A percentile compares a stretch with the other conserved stretches of the same genome.
Conservation (phyloP, 176 grass and related monocot species). For the Avena insularis region DNA sequence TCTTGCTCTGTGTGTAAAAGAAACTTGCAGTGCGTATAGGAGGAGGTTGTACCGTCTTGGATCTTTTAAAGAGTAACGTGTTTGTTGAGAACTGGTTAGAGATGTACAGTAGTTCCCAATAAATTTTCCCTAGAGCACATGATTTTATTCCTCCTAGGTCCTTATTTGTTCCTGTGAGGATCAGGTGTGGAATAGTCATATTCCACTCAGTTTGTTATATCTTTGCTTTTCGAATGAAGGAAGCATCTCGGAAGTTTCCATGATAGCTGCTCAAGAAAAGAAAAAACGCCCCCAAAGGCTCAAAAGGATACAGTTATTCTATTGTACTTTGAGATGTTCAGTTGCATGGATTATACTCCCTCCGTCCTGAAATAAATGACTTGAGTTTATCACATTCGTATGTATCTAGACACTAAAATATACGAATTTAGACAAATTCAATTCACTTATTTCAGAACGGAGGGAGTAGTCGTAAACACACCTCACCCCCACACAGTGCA, state of each 20-base stretch:
- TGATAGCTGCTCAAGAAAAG: not conserved
- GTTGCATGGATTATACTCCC: not conserved
- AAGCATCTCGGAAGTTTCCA: conserved; percentile 45
- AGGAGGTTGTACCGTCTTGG: not conserved
- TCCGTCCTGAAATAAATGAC: no score
- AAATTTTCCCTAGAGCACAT: conserved; percentile 43
- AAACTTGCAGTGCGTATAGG: not conserved
- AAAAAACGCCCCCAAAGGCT: not conserved
- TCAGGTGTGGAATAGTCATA: conserved; percentile 27
- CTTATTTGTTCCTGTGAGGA: conserved; percentile 45
- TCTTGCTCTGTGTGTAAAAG: no score
- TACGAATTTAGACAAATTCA: no score
- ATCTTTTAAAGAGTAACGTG: conserved; percentile 7
- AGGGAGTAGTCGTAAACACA: no score
- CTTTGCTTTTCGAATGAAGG: conserved; percentile 31
- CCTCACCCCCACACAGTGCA: no score
- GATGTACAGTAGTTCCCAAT: conserved; percentile 7
- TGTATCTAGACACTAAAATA: no score
- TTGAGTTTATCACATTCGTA: no score
- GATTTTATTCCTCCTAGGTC: conserved; percentile 39
- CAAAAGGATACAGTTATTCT: conserved; percentile 32
- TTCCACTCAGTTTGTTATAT: conserved; percentile 26
- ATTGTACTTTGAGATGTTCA: not conserved
- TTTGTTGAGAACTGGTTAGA: conserved; percentile 28
- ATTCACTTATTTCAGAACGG: no score